phyloP scores from a whole-genome alignment of 2,329 filamentous ascomycete species.

The Dactylellina parvicollis region DNA sequence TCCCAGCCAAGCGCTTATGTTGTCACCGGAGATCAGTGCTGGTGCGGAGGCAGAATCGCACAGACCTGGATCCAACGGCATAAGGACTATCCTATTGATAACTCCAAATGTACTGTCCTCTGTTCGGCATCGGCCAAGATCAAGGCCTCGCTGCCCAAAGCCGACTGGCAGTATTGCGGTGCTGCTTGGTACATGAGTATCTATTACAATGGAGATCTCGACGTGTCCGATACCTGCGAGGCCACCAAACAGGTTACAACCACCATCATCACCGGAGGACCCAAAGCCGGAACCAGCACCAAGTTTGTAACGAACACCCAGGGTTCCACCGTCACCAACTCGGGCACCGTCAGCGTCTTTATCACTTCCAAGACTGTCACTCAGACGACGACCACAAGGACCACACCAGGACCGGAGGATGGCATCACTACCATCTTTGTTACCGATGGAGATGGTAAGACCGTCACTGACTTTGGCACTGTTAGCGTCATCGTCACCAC shows the following conservation, averaged over 20 bases:
- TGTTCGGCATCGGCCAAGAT: conserved; percentile 11
- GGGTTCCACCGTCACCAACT: no score
- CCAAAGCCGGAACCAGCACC: neutral
- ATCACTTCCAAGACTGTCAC: neutral
- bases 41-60: conserved; percentile 17
- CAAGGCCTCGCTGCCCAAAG: neutral
- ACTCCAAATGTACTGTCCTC: neutral
- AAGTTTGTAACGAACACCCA: no score
- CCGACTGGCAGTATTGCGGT: conserved; percentile 21
- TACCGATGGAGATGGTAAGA: neutral
- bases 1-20: neutral
- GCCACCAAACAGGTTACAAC: neutral
- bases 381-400: neutral
- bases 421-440: neutral
- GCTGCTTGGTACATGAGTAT: conserved; percentile 2
- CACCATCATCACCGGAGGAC: neutral
- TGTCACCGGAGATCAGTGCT: conserved; percentile 13
- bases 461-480: neutral
- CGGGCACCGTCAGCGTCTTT: neutral
- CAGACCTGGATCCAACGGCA: neutral
- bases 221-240: neutral
- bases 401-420: neutral
- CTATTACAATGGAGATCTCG: conserved; percentile 9
- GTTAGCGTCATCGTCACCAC: neutral
- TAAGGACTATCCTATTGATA: neutral